Percentiles rank a stretch among this genome's conserved stretches.
These are phyloP conservation scores for Ophiostoma ulmi DNA, from an alignment of 2,329 filamentous ascomycete genomes.

Conservation along the genomic window DNA sequence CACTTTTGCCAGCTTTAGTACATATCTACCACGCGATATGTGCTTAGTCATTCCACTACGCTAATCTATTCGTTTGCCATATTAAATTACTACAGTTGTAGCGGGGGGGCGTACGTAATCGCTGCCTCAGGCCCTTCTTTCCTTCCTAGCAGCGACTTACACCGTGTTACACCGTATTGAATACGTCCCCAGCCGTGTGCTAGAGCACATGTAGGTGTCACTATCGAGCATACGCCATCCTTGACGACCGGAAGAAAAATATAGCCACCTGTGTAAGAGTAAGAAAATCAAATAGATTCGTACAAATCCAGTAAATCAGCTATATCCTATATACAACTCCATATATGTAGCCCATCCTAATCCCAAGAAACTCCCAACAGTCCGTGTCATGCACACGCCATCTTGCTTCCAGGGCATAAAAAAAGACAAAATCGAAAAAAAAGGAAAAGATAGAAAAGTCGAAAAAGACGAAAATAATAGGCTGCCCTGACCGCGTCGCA, in stretches of 20 bases:
- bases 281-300: neutral
- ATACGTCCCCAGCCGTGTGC: neutral
- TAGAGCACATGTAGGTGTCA: neutral
- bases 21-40: neutral
- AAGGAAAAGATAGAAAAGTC: neutral
- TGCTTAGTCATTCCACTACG: constrained; percentile 2
- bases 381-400: constrained; percentile 1
- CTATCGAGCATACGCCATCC: neutral
- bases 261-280: neutral
- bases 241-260: neutral
- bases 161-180: neutral
- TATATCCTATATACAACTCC: neutral
- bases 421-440: neutral
- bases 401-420: neutral
- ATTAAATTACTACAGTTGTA: neutral
- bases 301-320: neutral
- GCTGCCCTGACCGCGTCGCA: neutral
- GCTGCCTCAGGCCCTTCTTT: constrained; percentile 14
- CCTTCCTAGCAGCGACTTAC: neutral
- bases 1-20: neutral
- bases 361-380: constrained; percentile 13
- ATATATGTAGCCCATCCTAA: constrained; percentile 9
- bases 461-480: neutral
- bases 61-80: neutral
- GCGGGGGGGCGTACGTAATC: constrained; percentile 24